A percentile compares a stretch with the other conserved stretches of the same genome.
Conservation (phyloP, 805 yeast genomes). For the Teunomyces kruisii region DNA sequence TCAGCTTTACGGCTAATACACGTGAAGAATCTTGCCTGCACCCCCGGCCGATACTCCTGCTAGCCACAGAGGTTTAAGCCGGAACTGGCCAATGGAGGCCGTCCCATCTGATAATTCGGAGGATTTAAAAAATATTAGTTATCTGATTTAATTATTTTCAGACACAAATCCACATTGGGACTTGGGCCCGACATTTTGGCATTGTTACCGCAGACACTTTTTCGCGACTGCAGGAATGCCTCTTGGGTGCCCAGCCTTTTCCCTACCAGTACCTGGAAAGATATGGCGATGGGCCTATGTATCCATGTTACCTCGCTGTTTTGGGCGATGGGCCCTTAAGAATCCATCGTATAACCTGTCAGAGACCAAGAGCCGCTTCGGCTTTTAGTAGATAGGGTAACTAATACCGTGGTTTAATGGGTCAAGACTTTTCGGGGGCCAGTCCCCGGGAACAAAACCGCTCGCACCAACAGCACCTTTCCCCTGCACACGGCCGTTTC, state of each 20-base stretch:
- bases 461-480: no score
- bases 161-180: neutral
- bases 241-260: neutral
- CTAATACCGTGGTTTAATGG: neutral
- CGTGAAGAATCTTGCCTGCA: no score
- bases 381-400: neutral
- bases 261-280: no score
- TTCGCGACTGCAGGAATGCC: neutral
- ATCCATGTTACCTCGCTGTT: neutral
- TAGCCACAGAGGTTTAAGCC: no score
- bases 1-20: no score
- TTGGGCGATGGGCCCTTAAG: neutral
- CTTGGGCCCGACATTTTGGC: neutral
- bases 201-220: neutral
- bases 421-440: no score
- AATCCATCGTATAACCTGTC: no score
- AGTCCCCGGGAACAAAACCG: no score
- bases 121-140: neutral
- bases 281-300: neutral
- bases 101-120: neutral
- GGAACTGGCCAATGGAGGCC: no score
- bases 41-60: no score
- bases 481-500: no score
- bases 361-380: neutral
- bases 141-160: no score